Conservation (phyloP, 169 alveolate species). For the Eimeria maxima region DNA sequence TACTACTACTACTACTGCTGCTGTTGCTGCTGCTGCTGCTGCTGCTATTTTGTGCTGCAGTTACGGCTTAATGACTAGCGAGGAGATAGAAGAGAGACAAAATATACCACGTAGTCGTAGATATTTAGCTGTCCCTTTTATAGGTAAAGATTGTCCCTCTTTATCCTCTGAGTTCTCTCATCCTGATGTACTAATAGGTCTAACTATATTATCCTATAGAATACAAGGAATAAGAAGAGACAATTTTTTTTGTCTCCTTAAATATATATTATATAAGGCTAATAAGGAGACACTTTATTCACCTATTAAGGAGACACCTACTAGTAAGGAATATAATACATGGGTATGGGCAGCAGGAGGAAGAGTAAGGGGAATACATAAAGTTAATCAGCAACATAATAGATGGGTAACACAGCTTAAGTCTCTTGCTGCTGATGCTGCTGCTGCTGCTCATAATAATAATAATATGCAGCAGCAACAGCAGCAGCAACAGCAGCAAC, state of each 20-base stretch:
- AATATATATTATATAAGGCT: conserved; percentile 53
- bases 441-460: too few relatives aligned
- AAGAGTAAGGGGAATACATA: conserved; percentile 83
- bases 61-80: conserved; percentile 88
- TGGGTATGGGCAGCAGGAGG: conserved; percentile 88
- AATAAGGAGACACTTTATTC: conserved; percentile 63
- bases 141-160: conserved; percentile 96
- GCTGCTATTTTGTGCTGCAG: conserved; percentile 27
- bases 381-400: background rate
- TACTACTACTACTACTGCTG: conserved; percentile 10
- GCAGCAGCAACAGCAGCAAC: conserved; percentile 51
- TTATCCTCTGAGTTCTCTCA: conserved; percentile 95
- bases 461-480: background rate
- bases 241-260: conserved; percentile 89
- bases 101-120: conserved; percentile 89
- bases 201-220: conserved; percentile 93
- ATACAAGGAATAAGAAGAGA: conserved; percentile 93
- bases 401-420: background rate
- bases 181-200: conserved; percentile 95
- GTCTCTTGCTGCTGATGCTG: background rate
- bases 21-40: background rate
- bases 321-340: conserved; percentile 76
- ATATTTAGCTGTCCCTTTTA: conserved; percentile 95
- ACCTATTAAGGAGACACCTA: conserved; percentile 71
- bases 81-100: conserved; percentile 83